A percentile compares a stretch with the other conserved stretches of the same genome.
Evolutionary conservation across 805 yeast species (phyloP).

Genomic region (Dipodascus geniculatus): DNA sequence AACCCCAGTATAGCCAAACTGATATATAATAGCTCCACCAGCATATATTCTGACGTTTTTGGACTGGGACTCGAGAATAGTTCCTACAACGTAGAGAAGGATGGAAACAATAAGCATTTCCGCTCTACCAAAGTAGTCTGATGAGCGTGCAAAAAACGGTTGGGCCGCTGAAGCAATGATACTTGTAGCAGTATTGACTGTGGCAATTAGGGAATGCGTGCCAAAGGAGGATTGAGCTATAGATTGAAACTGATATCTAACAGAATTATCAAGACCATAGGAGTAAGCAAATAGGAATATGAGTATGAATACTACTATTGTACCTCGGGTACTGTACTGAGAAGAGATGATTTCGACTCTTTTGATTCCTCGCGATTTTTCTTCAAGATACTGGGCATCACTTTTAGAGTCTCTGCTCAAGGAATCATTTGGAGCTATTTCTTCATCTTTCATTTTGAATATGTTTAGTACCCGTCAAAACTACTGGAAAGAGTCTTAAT

Average conservation of each 20-base stretch:
- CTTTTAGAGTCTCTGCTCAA: neutral
- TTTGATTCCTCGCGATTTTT: constrained; percentile 35
- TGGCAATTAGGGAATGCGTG: constrained; percentile 43
- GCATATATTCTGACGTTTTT: constrained; percentile 44
- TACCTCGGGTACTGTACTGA: constrained; percentile 33
- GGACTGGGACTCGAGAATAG: constrained; percentile 52
- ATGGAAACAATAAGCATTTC: constrained; percentile 38
- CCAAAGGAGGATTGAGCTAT: constrained; percentile 47
- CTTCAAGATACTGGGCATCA: neutral
- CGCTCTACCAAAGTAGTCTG: constrained; percentile 55
- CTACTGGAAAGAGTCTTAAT: no score
- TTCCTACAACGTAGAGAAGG: constrained; percentile 49
- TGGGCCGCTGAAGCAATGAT: constrained; percentile 60
- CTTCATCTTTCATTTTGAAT: neutral
- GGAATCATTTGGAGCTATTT: neutral
- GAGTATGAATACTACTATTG: constrained; percentile 34
- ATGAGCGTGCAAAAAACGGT: constrained; percentile 49
- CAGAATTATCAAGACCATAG: constrained; percentile 49
- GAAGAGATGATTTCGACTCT: constrained; percentile 43
- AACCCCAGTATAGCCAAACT: constrained; percentile 52
- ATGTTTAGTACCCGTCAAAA: no score
- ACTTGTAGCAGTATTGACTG: constrained; percentile 44
- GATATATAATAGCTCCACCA: constrained; percentile 50
- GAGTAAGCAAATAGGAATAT: constrained; percentile 46
- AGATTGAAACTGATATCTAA: constrained; percentile 39